phyloP scores from a whole-genome alignment of 2,329 filamentous ascomycete species.

The Aspergillus nomiae region DNA sequence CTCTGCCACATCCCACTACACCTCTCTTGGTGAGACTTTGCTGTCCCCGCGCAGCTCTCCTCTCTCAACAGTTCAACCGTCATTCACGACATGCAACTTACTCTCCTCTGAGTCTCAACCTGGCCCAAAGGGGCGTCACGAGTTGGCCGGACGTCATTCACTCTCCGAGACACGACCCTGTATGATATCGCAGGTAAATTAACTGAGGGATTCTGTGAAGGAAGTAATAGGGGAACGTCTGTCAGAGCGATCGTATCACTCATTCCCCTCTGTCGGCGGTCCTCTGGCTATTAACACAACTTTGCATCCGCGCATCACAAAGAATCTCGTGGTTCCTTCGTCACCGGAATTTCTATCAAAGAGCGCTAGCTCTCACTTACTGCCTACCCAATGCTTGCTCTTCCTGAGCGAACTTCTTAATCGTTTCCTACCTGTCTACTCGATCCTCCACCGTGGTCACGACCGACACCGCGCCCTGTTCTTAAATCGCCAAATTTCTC shows the following conservation, averaged over 20 bases:
- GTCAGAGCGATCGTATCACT: background rate
- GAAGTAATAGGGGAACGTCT: background rate
- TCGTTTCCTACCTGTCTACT: background rate
- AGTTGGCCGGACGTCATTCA: slow-evolving; percentile 25
- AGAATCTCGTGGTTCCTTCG: slow-evolving; percentile 19
- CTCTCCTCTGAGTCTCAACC: slow-evolving; percentile 20
- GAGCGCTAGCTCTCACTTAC: background rate
- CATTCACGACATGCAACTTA: slow-evolving; percentile 26
- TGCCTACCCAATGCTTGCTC: slow-evolving; percentile 18
- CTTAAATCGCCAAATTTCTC: background rate
- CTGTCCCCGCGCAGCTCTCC: slow-evolving; percentile 9
- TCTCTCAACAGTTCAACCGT: background rate
- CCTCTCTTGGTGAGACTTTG: slow-evolving; percentile 7
- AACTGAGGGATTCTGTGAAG: background rate
- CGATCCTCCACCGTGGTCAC: slow-evolving; percentile 5
- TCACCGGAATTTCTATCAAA: background rate
- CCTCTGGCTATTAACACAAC: background rate
- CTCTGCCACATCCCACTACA: slow-evolving; percentile 6
- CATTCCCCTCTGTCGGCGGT: background rate
- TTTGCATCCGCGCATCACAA: slow-evolving; percentile 4
- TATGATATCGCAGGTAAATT: background rate
- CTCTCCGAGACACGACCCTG: slow-evolving; percentile 16
- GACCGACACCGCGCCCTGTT: slow-evolving; percentile 15
- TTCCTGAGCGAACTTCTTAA: slow-evolving; percentile 6
- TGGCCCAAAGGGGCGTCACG: slow-evolving; percentile 26